These are phyloP conservation scores for Periglandula ipomoeae DNA, from an alignment of 2,329 filamentous ascomycete genomes.

Conservation along the genomic window DNA sequence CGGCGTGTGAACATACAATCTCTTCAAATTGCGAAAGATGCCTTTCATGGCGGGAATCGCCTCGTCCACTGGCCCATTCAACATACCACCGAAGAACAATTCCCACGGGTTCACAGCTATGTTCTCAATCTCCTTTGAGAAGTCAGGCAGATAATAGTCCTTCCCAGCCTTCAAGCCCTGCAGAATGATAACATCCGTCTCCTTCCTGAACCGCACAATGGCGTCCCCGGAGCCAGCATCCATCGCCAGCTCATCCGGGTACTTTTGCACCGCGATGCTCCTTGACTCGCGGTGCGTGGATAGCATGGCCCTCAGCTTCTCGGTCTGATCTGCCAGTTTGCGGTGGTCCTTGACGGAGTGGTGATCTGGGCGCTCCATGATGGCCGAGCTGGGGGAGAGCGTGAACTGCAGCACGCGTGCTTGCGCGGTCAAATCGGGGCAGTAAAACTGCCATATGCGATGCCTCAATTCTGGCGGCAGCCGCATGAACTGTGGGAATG, in stretches of 20 bases:
- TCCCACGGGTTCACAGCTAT: slow-evolving; percentile 15
- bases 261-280: slow-evolving; percentile 18
- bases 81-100: background rate
- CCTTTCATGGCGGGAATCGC: background rate
- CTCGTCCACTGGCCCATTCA: slow-evolving; percentile 1
- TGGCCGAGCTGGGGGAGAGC: slow-evolving; percentile 2
- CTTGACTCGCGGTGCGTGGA: slow-evolving; percentile 28
- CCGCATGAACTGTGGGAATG: slow-evolving; percentile 16
- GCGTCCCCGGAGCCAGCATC: slow-evolving; percentile 15
- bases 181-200: slow-evolving; percentile 22
- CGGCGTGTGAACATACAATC: slow-evolving; percentile 15
- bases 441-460: slow-evolving; percentile 24
- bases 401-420: slow-evolving; percentile 15
- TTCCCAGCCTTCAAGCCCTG: slow-evolving; percentile 5
- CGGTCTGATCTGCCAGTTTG: slow-evolving; percentile 20
- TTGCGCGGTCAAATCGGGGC: slow-evolving; percentile 16
- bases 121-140: slow-evolving; percentile 21
- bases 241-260: slow-evolving; percentile 24
- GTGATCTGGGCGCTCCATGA: slow-evolving; percentile 7
- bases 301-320: slow-evolving; percentile 19
- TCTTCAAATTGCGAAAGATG: slow-evolving; percentile 17
- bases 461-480: slow-evolving; percentile 26
- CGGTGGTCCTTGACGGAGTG: slow-evolving; percentile 14
- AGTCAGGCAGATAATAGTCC: slow-evolving; percentile 14
- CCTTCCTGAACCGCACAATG: slow-evolving; percentile 20